A percentile compares a stretch with the other conserved stretches of the same genome.
Conservation (phyloP, 2,329 filamentous ascomycete species). For the Colletotrichum acutatum region DNA sequence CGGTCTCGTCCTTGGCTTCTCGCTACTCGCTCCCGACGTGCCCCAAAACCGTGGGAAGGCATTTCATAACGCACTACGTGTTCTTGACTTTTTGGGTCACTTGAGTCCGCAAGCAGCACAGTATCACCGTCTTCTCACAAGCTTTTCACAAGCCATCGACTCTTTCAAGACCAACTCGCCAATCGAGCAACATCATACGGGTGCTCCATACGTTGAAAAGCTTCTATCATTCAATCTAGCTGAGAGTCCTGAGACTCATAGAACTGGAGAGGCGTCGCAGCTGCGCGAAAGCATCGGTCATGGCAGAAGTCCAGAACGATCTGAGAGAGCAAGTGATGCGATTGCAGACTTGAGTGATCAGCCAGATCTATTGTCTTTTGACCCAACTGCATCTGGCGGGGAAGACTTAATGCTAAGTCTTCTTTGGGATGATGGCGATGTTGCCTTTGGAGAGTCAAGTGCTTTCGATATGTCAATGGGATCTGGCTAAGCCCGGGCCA, state of each 20-base stretch:
- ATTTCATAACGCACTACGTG: background rate
- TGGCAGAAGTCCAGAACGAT: too few relatives aligned
- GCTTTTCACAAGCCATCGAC: slow-evolving; percentile 12
- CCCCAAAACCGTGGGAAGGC: background rate
- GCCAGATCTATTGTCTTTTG: background rate
- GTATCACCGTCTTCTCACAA: background rate
- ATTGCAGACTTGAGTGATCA: too few relatives aligned
- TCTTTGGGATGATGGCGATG: slow-evolving; percentile 7
- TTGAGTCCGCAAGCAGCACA: slow-evolving; percentile 1
- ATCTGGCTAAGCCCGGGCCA: background rate
- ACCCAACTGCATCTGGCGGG: background rate
- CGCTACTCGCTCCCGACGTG: background rate
- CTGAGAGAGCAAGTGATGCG: background rate
- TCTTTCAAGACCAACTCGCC: background rate
- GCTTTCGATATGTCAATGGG: background rate
- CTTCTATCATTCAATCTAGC: background rate
- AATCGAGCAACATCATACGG: fast-evolving
- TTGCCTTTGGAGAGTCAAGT: background rate
- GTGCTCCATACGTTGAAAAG: background rate
- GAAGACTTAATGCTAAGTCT: slow-evolving; percentile 14
- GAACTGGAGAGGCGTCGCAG: background rate
- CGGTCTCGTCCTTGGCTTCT: slow-evolving; percentile 65
- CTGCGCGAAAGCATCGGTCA: too few relatives aligned
- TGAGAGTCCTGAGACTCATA: background rate
- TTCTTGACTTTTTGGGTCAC: background rate